Evolutionary conservation across 306 rosid genomes (phyloP), one percentile per base, ranked within the genome.

Genomic region (Biancaea sappan): DNA sequence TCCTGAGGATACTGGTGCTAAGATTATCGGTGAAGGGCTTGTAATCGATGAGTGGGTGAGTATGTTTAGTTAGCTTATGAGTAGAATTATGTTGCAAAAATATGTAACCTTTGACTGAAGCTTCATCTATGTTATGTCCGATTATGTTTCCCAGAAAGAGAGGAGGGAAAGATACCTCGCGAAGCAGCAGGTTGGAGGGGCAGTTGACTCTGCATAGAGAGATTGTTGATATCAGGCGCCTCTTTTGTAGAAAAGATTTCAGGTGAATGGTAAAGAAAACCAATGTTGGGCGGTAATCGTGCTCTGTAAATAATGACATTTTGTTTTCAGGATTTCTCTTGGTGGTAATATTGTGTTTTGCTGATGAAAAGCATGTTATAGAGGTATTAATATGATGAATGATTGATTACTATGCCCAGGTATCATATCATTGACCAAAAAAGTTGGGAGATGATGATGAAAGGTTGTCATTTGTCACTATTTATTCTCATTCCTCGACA

Each of bases 11-110:
- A 40, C 90, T 6, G 96, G 96, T 64, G 88, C 92, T 54, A 88
- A 76, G 78, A 88, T 89, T 44, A 86, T 92, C 10, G 96, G 97
- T 63, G 96, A 92, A 79, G 97, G 97, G 63, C 97, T 94, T 8
- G 98, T 94, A 54, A 94, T 94, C 72, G 97, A 94, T 72, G 97
- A 94, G 88, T 92, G 97, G 97, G 97, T 91, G 64, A 82, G 91
- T 83, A 22, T 63, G 15, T 69, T 28, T 66, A 68, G 19, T 37
- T 26, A 10, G 31, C 21, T 28, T 51, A 16, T 5, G 4, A 10
- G n/a, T 22, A 25, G 35, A 37, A 5, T n/a, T 19, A 43, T 10
- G 34, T 46, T 38, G 37, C 26, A 24, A 59, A 9, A 29, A 59
- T 59, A 18, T 35, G 51, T 25, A 35, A 28, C 47, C 52, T 69